A percentile compares a stretch with the other conserved stretches of the same genome.
Conservation (phyloP, 2,329 filamentous ascomycete genomes). For the Parastagonospora nodorum region DNA sequence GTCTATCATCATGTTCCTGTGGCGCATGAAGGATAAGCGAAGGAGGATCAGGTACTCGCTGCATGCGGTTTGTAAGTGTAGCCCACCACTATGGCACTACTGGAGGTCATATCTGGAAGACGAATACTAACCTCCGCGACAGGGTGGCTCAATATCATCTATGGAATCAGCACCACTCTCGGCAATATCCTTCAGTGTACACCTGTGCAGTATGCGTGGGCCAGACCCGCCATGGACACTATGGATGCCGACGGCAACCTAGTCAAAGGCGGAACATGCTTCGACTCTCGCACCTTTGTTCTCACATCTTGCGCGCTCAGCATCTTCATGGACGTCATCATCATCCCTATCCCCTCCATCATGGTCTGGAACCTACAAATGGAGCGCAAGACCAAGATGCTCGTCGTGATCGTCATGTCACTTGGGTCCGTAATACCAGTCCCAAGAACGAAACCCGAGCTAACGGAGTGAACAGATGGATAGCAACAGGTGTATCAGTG, state of each 20-base stretch:
- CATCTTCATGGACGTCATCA: slow-evolving; percentile 48
- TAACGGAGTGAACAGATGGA: slow-evolving; percentile 1
- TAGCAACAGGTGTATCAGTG: slow-evolving; percentile 40
- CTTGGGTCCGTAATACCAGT: slow-evolving; percentile 40
- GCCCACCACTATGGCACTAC: background rate
- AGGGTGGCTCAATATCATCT: slow-evolving; percentile 44
- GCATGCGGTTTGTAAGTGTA: slow-evolving; percentile 32
- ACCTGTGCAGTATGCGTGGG: slow-evolving; percentile 38
- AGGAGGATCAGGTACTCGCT: slow-evolving; percentile 35
- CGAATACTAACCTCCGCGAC: background rate
- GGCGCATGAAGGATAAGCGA: slow-evolving; percentile 42
- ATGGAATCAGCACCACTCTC: slow-evolving; percentile 40
- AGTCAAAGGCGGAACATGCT: slow-evolving; percentile 38
- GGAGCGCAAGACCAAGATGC: slow-evolving; percentile 43
- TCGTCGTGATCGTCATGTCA: slow-evolving; percentile 40
- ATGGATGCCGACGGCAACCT: slow-evolving; percentile 30
- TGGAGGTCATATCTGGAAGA: background rate
- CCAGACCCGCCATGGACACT: slow-evolving; percentile 37
- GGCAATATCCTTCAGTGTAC: slow-evolving; percentile 44
- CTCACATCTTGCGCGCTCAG: slow-evolving; percentile 40
- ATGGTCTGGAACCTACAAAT: slow-evolving; percentile 53
- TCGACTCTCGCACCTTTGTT: slow-evolving; percentile 41
- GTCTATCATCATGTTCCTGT: slow-evolving; percentile 46
- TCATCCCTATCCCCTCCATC: slow-evolving; percentile 49
- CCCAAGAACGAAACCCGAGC: background rate